Base-by-base conservation (phyloP, 1,284 basidiomycete species). In the Moesziomyces sp. region DNA sequence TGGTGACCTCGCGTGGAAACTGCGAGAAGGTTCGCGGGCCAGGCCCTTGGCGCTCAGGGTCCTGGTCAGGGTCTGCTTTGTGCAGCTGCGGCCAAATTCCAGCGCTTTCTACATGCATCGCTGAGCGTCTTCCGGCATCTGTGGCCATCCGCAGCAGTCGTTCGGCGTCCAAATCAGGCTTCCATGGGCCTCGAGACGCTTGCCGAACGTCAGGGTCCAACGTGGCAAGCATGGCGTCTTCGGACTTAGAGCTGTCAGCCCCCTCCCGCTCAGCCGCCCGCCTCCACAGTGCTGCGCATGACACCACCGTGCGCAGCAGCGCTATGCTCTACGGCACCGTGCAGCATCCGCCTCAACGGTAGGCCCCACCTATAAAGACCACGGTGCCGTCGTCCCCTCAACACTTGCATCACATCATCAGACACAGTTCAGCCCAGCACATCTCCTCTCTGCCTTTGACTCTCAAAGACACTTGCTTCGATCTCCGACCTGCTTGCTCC, bases 171-270 rank as follows among this genome's bases (percentile, higher is more conserved):
- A 18, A 18, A 18, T 40, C 16, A 18, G 6, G 38, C 38, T 40
- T 40, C 38, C 26, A 38, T 33, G n/a, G 30, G 30, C 49, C 43
- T 60, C 42, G 9, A 42, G 13, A 21, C 16, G 21, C 21, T 48
- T 46, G 38, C 55, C 55, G 51, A 51, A 40, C 52, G 9, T 33
- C 59, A 68, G 65, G 65, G 65, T 68, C 59, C 59, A 62, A 57
- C 30, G 30, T 50, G 51, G 46, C 42, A 35, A 46, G 46, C 50
- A 53, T 58, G 46, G 56, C 64, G 50, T 50, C 35, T 53, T 52
- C 64, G 64, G 64, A 61, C 50, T 67, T 67, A 49, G 46, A 14
- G 23, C 46, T 67, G 58, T 67, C 64, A 58, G 53, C 38, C 38
- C 2, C 38, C 13, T 2, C 18, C 16, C 14, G 38, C 38, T 8